These are phyloP conservation scores for Castanopsis chinensis DNA, from an alignment of 306 rosid species.

Conservation along the genomic window DNA sequence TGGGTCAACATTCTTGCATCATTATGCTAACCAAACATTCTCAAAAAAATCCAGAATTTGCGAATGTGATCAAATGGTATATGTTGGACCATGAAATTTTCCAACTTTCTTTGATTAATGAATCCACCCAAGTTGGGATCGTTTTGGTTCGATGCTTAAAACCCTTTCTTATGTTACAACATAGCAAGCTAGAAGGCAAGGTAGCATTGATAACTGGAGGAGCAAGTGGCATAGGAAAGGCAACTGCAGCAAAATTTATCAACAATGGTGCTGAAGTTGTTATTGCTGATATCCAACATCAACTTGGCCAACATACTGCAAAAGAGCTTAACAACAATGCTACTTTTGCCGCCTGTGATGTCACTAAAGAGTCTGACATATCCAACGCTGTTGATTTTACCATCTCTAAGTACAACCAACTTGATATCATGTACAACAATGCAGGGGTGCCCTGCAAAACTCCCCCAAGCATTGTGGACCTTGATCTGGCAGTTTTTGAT, in stretches of 20 bases:
- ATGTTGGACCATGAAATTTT: not conserved
- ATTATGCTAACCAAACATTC: not conserved
- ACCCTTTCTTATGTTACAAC: slow-evolving; percentile 13
- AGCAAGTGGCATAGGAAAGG: slow-evolving; percentile 91
- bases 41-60: not conserved
- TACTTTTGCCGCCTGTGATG: slow-evolving; percentile 65
- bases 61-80: not conserved
- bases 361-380: slow-evolving; percentile 65
- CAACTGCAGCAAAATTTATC: slow-evolving; percentile 65
- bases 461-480: slow-evolving; percentile 64
- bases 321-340: slow-evolving; percentile 71
- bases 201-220: slow-evolving; percentile 96
- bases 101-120: not conserved
- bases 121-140: not conserved
- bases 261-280: slow-evolving; percentile 87
- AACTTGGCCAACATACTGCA: slow-evolving; percentile 62
- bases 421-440: slow-evolving; percentile 82
- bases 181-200: slow-evolving; percentile 67
- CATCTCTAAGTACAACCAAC: slow-evolving; percentile 47
- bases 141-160: not conserved
- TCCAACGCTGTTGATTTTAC: slow-evolving; percentile 78
- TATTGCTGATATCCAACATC: slow-evolving; percentile 68
- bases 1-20: not conserved
- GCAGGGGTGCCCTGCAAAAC: slow-evolving; percentile 80
- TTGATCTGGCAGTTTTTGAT: slow-evolving; percentile 58